Evolutionary conservation across 345 rosid genomes (phyloP).

Genomic region (Angophora floribunda): DNA sequence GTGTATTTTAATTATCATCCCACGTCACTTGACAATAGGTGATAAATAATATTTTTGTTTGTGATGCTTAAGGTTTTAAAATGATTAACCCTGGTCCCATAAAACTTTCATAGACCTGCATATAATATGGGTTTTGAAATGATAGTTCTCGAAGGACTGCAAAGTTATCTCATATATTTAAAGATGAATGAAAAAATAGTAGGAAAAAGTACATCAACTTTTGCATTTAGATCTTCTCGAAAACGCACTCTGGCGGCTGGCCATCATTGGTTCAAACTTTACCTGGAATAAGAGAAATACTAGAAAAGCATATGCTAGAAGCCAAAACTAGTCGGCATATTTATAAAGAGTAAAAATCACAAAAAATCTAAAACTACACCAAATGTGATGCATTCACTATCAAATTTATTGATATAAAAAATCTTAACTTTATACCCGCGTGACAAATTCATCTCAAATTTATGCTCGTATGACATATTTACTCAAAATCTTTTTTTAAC

Average conservation of each 20-base stretch:
- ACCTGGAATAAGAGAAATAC: neutral
- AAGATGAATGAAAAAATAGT: neutral
- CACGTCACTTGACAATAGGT: too few relatives aligned
- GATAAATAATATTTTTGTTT: too few relatives aligned
- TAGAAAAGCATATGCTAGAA: neutral
- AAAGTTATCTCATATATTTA: neutral
- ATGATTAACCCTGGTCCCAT: too few relatives aligned
- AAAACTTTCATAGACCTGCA: neutral
- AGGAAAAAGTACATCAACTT: neutral
- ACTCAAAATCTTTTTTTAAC: too few relatives aligned
- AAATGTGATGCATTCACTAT: too few relatives aligned
- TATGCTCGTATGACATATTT: accelerated
- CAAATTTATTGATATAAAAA: too few relatives aligned
- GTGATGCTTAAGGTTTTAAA: neutral
- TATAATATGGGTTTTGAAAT: neutral
- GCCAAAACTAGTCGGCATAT: neutral
- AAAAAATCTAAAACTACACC: neutral
- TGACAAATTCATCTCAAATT: too few relatives aligned
- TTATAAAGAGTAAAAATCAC: neutral
- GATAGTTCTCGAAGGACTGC: neutral
- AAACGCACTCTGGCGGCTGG: neutral
- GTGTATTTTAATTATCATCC: neutral
- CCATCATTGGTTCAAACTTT: neutral
- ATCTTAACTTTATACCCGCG: accelerated
- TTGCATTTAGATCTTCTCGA: neutral